phyloP scores from a whole-genome alignment of 2,329 filamentous ascomycete species.

The Monosporascus sp. region DNA sequence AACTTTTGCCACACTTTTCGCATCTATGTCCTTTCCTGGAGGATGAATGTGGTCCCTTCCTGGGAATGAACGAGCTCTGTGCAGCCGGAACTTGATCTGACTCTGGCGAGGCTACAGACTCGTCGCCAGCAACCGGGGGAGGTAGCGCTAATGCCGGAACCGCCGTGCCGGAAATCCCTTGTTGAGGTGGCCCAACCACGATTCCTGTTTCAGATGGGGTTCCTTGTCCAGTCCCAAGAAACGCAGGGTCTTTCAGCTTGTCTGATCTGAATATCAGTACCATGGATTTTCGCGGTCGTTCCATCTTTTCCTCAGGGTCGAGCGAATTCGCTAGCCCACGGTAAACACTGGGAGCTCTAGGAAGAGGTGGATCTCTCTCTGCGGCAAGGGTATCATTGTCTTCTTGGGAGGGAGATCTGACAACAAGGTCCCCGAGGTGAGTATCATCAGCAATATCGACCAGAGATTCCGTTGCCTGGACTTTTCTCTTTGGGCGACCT shows the following conservation, averaged over 20 bases:
- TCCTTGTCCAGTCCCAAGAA: slow-evolving; percentile 5
- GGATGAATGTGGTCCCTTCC: slow-evolving; percentile 6
- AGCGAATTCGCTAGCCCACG: slow-evolving; percentile 21
- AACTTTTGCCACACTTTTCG: slow-evolving; percentile 46
- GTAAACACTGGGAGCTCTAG: slow-evolving; percentile 19
- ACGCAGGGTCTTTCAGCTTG: slow-evolving; percentile 19
- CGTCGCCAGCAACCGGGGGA: neutral
- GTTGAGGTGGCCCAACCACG: neutral
- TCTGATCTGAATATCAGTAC: slow-evolving; percentile 23
- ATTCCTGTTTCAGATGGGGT: neutral
- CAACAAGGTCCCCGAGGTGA: neutral
- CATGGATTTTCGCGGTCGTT: slow-evolving; percentile 23
- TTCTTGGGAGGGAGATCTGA: neutral
- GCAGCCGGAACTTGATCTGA: slow-evolving; percentile 6
- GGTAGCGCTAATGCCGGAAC: neutral
- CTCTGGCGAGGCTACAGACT: slow-evolving; percentile 6
- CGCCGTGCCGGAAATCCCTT: neutral
- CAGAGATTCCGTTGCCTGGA: neutral
- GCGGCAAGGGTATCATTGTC: neutral
- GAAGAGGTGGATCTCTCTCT: slow-evolving; percentile 1
- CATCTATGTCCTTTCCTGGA: slow-evolving; percentile 36
- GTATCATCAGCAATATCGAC: neutral
- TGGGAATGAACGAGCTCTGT: slow-evolving; percentile 8
- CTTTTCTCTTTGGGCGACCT: neutral
- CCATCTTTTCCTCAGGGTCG: slow-evolving; percentile 18